Percentiles rank a stretch among this genome's conserved stretches.
These are phyloP conservation scores for Beauveria medogensis DNA, from an alignment of 2,329 filamentous ascomycete genomes.

Conservation along the genomic window DNA sequence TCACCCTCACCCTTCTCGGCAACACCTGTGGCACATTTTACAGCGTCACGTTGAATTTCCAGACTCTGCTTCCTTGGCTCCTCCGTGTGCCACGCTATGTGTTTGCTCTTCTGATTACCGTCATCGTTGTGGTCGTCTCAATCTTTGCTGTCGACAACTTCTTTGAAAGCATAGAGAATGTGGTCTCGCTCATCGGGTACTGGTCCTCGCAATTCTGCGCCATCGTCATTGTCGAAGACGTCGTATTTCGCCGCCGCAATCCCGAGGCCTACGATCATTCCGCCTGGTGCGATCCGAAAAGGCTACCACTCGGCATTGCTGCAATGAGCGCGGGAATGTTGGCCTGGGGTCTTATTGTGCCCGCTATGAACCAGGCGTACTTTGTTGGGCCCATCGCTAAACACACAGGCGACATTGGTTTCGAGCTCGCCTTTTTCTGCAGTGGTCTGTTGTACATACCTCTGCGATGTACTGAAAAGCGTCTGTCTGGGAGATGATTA, in stretches of 20 bases:
- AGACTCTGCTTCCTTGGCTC: slow-evolving; percentile 50
- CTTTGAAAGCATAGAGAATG: slow-evolving; percentile 49
- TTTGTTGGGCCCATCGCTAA: slow-evolving; percentile 52
- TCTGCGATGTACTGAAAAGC: slow-evolving; percentile 38
- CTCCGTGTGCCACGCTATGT: slow-evolving; percentile 47
- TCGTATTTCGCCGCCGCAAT: slow-evolving; percentile 38
- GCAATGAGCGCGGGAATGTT: slow-evolving; percentile 37
- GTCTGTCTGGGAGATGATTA: slow-evolving; percentile 19
- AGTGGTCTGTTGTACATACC: slow-evolving; percentile 40
- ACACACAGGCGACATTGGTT: slow-evolving; percentile 56
- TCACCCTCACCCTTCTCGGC: slow-evolving; percentile 49
- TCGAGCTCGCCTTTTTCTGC: slow-evolving; percentile 52
- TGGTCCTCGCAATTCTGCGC: slow-evolving; percentile 49
- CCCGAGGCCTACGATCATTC: slow-evolving; percentile 37
- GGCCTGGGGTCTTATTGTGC: slow-evolving; percentile 45
- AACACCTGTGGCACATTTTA: slow-evolving; percentile 54
- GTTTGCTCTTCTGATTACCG: slow-evolving; percentile 49
- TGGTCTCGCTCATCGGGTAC: slow-evolving; percentile 49
- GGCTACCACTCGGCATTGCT: slow-evolving; percentile 38
- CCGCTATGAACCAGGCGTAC: slow-evolving; percentile 54
- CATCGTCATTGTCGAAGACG: slow-evolving; percentile 39
- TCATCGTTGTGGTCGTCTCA: slow-evolving; percentile 50
- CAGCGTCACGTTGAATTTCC: slow-evolving; percentile 56
- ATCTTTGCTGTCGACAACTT: slow-evolving; percentile 48
- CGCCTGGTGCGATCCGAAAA: slow-evolving; percentile 38